Percentiles rank a stretch among this genome's conserved stretches.
Evolutionary conservation across 306 rosid species (phyloP).

Genomic region (Sindora glabra): DNA sequence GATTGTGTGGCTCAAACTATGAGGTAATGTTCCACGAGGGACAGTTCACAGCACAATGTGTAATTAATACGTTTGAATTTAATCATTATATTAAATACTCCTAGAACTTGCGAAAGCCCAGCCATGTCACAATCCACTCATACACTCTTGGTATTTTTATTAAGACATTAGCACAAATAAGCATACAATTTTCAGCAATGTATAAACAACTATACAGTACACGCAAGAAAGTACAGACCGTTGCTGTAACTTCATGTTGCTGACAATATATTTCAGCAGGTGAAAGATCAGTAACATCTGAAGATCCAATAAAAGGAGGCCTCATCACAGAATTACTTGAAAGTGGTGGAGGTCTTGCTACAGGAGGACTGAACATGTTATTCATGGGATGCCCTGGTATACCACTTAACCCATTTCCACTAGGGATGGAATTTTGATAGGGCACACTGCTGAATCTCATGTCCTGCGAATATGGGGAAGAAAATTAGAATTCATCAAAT

Average conservation of each 20-base stretch:
- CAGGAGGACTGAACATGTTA: slow-evolving; percentile 45
- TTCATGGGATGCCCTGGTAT: slow-evolving; percentile 51
- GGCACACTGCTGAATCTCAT: slow-evolving; percentile 49
- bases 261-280: slow-evolving; percentile 77
- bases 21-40: too few relatives aligned
- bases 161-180: not conserved
- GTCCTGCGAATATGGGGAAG: slow-evolving; percentile 59
- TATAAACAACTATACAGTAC: not conserved
- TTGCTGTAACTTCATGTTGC: slow-evolving; percentile 87
- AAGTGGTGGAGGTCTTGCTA: slow-evolving; percentile 55
- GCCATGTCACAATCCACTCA: not conserved
- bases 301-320: slow-evolving; percentile 53
- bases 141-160: not conserved
- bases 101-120: not conserved
- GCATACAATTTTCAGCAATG: not conserved
- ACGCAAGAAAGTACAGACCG: slow-evolving; percentile 44
- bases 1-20: too few relatives aligned
- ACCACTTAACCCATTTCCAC: slow-evolving; percentile 48
- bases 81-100: not conserved
- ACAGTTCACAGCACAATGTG: too few relatives aligned
- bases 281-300: slow-evolving; percentile 58
- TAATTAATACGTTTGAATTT: too few relatives aligned
- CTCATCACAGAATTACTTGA: slow-evolving; percentile 41
- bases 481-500: slow-evolving; percentile 5
- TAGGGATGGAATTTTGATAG: slow-evolving; percentile 47